A percentile compares a stretch with the other conserved stretches of the same genome.
phyloP scores from a whole-genome alignment of 225 moss, liverwort and hornwort genomes.

The Straminergon stramineum region DNA sequence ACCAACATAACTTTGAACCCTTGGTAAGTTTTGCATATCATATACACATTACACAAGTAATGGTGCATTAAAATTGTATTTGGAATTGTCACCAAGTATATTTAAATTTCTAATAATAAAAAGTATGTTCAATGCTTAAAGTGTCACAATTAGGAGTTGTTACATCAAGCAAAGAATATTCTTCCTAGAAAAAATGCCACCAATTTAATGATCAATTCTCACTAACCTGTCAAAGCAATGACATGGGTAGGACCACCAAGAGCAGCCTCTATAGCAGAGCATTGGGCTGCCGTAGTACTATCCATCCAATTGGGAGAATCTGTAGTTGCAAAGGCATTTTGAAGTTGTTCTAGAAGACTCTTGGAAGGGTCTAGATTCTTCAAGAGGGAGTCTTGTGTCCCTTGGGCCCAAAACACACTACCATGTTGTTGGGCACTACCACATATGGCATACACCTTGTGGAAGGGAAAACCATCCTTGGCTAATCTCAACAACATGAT shows the following conservation, averaged over 20 bases:
- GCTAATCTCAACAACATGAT: slow-evolving; percentile 35
- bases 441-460: slow-evolving; percentile 61
- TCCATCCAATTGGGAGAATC: slow-evolving; percentile 95
- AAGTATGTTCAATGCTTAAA: background rate
- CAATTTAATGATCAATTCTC: background rate
- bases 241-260: slow-evolving; percentile 51
- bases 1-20: background rate
- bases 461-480: slow-evolving; percentile 47
- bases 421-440: slow-evolving; percentile 97
- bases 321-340: slow-evolving; percentile 26
- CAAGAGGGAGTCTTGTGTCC: slow-evolving; percentile 13
- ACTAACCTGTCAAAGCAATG: slow-evolving; percentile 44
- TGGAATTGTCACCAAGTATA: background rate
- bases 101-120: background rate
- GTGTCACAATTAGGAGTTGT: background rate
- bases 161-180: background rate
- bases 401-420: slow-evolving; percentile 69
- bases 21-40: no score
- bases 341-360: slow-evolving; percentile 44
- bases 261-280: slow-evolving; percentile 58
- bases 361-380: slow-evolving; percentile 21
- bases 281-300: slow-evolving; percentile 62
- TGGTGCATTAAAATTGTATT: background rate
- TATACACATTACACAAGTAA: background rate
- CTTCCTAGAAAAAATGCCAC: background rate